Evolutionary conservation across 768 basidiomycete genomes (phyloP).

Genomic region (Leccinum truebloodii): DNA sequence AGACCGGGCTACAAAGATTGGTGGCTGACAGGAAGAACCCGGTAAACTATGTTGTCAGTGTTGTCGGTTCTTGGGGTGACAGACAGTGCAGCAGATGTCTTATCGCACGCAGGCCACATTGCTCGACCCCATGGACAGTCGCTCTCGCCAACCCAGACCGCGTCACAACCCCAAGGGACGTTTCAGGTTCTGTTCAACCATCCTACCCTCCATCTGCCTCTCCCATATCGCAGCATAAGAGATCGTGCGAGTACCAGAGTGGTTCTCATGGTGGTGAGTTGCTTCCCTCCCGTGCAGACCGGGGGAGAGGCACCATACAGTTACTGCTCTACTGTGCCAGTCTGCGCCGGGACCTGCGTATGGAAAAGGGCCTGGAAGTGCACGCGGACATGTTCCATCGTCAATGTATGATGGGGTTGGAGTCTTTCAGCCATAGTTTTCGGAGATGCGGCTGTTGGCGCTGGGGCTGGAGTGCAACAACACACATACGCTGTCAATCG

Average conservation of each 20-base stretch:
- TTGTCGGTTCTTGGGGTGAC: constrained; percentile 70
- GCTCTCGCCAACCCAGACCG: constrained; percentile 15
- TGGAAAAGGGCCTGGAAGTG: constrained; percentile 23
- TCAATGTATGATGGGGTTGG: constrained; percentile 24
- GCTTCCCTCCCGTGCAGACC: constrained; percentile 1
- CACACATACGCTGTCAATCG: constrained; percentile 23
- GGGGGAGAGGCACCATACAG: constrained; percentile 15
- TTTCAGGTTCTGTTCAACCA: constrained; percentile 17
- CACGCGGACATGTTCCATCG: constrained; percentile 15
- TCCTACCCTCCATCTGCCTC: constrained; percentile 13
- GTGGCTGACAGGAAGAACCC: constrained; percentile 93
- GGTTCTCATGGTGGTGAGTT: constrained; percentile 11
- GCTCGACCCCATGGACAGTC: constrained; percentile 16
- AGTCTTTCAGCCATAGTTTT: constrained; percentile 30
- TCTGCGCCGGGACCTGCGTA: constrained; percentile 17
- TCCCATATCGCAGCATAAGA: constrained; percentile 16
- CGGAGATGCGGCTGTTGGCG: constrained; percentile 29
- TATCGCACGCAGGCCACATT: constrained; percentile 10
- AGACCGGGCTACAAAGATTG: constrained; percentile 94
- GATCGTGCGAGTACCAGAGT: constrained; percentile 20
- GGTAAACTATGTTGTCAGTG: constrained; percentile 88
- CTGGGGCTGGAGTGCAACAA: constrained; percentile 22
- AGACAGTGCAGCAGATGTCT: constrained; percentile 34
- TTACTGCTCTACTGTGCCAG: constrained; percentile 18
- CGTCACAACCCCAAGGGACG: constrained; percentile 16